These are phyloP conservation scores for Panicum hallii DNA, from an alignment of 202 grass and related monocot genomes.

Conservation along the genomic window DNA sequence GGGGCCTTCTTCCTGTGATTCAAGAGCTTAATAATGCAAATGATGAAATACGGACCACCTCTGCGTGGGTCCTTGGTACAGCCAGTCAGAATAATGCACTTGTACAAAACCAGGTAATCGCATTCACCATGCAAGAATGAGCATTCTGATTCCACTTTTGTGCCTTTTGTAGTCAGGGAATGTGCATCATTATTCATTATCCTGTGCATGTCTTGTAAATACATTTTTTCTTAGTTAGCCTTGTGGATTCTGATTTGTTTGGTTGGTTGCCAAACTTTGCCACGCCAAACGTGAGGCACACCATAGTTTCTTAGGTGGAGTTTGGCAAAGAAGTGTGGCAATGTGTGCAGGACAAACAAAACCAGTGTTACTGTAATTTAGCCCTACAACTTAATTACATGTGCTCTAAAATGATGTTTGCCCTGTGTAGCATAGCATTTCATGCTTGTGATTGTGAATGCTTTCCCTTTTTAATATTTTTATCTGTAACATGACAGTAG, in stretches of 20 bases:
- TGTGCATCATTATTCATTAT: constrained; percentile 23
- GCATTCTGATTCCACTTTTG: background rate
- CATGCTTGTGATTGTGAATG: background rate
- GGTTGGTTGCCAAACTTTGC: constrained; percentile 12
- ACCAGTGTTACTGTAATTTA: background rate
- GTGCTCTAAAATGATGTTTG: constrained; percentile 11
- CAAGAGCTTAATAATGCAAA: constrained; percentile 74
- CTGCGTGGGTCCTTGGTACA: constrained; percentile 89
- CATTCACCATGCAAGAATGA: constrained; percentile 1
- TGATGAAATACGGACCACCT: constrained; percentile 68
- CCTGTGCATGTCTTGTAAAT: background rate
- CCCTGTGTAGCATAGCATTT: background rate
- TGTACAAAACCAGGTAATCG: constrained; percentile 91
- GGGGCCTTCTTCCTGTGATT: constrained; percentile 76
- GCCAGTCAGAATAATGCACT: constrained; percentile 82
- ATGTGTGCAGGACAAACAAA: background rate
- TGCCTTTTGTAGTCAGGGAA: constrained; percentile 5
- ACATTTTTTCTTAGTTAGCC: background rate
- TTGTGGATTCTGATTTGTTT: background rate
- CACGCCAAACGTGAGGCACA: background rate
- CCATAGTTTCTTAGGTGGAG: background rate
- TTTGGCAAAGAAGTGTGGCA: background rate
- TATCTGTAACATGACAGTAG: background rate
- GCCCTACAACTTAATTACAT: background rate
- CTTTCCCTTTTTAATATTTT: background rate